Conservation (phyloP, 352 stramenopile species). For the Phytophthora macrochlamydospora region DNA sequence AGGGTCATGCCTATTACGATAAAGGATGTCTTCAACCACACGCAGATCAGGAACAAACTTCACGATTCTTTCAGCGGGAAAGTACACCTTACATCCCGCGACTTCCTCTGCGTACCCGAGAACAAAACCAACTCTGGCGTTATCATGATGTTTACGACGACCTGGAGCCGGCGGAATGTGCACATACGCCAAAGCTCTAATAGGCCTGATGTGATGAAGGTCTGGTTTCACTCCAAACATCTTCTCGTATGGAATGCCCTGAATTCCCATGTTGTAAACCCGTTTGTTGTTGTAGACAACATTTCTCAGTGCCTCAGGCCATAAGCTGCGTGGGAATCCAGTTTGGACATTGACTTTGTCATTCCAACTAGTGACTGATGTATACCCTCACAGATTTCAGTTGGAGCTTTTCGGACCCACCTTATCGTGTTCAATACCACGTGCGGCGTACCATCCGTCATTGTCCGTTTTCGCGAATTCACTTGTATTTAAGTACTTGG, state of each 20-base stretch:
- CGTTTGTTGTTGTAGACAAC: slow-evolving; percentile 13
- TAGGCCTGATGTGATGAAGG: slow-evolving; percentile 8
- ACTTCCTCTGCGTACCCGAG: slow-evolving; percentile 12
- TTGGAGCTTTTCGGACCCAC: slow-evolving; percentile 19
- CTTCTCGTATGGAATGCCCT: slow-evolving; percentile 15
- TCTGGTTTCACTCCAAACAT: slow-evolving; percentile 12
- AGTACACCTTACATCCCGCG: slow-evolving; percentile 10
- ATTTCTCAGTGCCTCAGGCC: slow-evolving; percentile 11
- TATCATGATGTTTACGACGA: slow-evolving; percentile 1
- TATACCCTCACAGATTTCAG: slow-evolving; percentile 12
- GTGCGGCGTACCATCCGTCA: slow-evolving; percentile 2
- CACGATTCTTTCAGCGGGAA: slow-evolving; percentile 5
- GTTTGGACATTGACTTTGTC: background rate
- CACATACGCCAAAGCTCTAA: slow-evolving; percentile 10
- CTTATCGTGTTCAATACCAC: slow-evolving; percentile 9
- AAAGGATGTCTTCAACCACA: slow-evolving; percentile 1
- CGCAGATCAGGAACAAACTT: slow-evolving; percentile 13
- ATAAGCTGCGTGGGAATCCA: slow-evolving; percentile 6
- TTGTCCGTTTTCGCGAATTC: slow-evolving; percentile 11
- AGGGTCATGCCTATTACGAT: background rate
- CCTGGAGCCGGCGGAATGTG: slow-evolving; percentile 1
- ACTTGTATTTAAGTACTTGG: slow-evolving; percentile 8
- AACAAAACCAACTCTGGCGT: slow-evolving; percentile 9
- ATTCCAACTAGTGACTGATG: slow-evolving; percentile 8
- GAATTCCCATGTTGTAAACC: slow-evolving; percentile 7